A percentile compares a stretch with the other conserved stretches of the same genome.
Conservation (phyloP, 768 basidiomycete genomes). For the Boletus pseudopeckii region DNA sequence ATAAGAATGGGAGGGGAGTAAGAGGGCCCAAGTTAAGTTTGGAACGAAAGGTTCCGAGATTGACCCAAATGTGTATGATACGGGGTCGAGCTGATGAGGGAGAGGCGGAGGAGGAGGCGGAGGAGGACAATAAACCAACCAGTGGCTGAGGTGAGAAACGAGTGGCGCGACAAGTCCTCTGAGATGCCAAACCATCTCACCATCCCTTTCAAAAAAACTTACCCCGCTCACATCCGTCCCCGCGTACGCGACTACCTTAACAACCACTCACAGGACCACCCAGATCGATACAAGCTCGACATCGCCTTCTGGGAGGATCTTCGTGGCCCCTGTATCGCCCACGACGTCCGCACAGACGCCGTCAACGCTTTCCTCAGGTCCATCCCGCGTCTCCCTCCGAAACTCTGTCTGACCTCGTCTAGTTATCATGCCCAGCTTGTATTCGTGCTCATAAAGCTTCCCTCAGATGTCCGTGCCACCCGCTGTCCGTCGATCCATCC, state of each 20-base stretch:
- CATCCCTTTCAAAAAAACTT: constrained; percentile 73
- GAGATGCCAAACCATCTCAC: constrained; percentile 75
- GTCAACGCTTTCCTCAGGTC: constrained; percentile 56
- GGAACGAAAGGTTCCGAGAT: constrained; percentile 8
- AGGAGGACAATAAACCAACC: constrained; percentile 8
- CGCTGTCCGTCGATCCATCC: constrained; percentile 3
- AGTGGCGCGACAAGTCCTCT: constrained; percentile 12
- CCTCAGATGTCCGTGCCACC: constrained; percentile 56
- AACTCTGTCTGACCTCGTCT: constrained; percentile 4
- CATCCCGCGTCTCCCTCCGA: constrained; percentile 24
- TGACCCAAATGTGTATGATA: background rate
- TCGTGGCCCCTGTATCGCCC: constrained; percentile 53
- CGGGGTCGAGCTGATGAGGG: background rate
- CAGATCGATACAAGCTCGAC: constrained; percentile 81
- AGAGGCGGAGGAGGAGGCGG: background rate
- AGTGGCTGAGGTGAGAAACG: constrained; percentile 3
- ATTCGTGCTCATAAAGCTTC: constrained; percentile 81
- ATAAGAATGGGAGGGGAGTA: background rate
- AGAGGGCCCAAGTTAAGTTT: constrained; percentile 1
- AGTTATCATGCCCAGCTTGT: constrained; percentile 93
- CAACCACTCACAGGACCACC: constrained; percentile 67
- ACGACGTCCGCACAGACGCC: constrained; percentile 53
- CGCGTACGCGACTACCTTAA: constrained; percentile 64
- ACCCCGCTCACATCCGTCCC: constrained; percentile 49
- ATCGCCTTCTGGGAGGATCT: constrained; percentile 67